These are phyloP conservation scores for Rhodotorula glutinis DNA, from an alignment of 1,284 basidiomycete species.

Conservation along the genomic window DNA sequence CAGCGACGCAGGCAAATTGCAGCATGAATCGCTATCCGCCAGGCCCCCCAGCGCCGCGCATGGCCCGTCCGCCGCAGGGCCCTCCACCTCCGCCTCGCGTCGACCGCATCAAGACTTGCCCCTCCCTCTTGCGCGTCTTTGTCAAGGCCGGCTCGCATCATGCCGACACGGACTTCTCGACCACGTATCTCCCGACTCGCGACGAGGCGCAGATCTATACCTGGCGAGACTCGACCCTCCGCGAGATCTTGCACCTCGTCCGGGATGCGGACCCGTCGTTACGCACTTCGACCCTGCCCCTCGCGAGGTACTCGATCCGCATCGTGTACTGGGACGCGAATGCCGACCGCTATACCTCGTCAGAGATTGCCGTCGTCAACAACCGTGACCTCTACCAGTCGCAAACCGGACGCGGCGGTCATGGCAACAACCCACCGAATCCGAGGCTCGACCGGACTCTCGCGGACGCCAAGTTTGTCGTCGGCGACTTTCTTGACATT, in stretches of 20 bases:
- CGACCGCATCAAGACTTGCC: slow-evolving; percentile 37
- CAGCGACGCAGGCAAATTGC: too few species aligned
- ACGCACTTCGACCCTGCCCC: slow-evolving; percentile 7
- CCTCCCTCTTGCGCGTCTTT: slow-evolving; percentile 40
- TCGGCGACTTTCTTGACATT: slow-evolving; percentile 41
- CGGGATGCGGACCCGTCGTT: slow-evolving; percentile 31
- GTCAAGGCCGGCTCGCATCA: slow-evolving; percentile 26
- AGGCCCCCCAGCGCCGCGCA: background rate
- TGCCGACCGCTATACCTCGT: slow-evolving; percentile 15
- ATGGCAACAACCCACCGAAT: background rate
- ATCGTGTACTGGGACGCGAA: slow-evolving; percentile 39
- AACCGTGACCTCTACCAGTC: slow-evolving; percentile 31
- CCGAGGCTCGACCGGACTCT: slow-evolving; percentile 28
- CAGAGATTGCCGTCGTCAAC: slow-evolving; percentile 35
- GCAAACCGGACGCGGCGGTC: background rate
- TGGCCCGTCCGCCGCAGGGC: background rate
- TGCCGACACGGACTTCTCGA: slow-evolving; percentile 25
- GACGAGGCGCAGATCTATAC: slow-evolving; percentile 34
- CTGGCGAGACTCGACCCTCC: slow-evolving; percentile 41
- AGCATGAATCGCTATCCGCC: slow-evolving; percentile 8
- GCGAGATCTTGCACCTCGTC: slow-evolving; percentile 37
- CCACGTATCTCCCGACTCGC: background rate
- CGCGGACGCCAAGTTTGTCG: slow-evolving; percentile 38
- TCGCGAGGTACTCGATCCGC: slow-evolving; percentile 36
- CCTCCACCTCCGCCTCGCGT: background rate